Evolutionary conservation across 2,329 filamentous ascomycete genomes (phyloP).

Genomic region (Alternaria ventricosa): DNA sequence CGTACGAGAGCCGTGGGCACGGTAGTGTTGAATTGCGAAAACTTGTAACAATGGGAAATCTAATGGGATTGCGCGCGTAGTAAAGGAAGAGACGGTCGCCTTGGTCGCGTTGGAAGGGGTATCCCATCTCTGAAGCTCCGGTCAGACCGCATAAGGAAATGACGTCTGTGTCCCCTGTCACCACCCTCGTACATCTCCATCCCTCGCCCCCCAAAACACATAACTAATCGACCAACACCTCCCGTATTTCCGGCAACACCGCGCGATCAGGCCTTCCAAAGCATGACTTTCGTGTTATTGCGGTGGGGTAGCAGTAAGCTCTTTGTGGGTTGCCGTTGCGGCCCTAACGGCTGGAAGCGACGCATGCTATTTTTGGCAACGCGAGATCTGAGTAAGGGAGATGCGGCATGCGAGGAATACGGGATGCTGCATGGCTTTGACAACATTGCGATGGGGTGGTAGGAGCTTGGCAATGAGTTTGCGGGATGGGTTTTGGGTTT

Average conservation of each 20-base stretch:
- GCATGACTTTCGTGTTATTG: conserved; percentile 2
- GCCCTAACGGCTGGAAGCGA: conserved; percentile 8
- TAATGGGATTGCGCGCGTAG: not conserved
- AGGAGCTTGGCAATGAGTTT: not conserved
- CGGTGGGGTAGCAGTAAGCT: conserved; percentile 1
- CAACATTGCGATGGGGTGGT: not conserved
- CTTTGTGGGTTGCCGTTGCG: conserved; percentile 3
- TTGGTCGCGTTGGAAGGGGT: not conserved
- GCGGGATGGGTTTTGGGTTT: not conserved
- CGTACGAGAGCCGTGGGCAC: not conserved
- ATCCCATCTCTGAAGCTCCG: not conserved
- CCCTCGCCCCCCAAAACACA: not conserved
- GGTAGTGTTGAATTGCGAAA: conserved; percentile 4
- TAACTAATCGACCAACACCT: not conserved
- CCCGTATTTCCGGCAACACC: not conserved
- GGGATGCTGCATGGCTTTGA: not conserved
- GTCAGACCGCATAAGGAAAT: not conserved
- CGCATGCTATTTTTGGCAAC: not conserved
- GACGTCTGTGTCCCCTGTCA: not conserved
- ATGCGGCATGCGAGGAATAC: not conserved
- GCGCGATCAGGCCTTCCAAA: not conserved
- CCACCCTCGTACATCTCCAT: not conserved
- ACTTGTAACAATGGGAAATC: not conserved
- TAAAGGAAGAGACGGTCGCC: not conserved
- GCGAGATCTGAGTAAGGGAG: not conserved